phyloP scores from a whole-genome alignment of 2,329 filamentous ascomycete species.

The Orbilia blumenaviensis region DNA sequence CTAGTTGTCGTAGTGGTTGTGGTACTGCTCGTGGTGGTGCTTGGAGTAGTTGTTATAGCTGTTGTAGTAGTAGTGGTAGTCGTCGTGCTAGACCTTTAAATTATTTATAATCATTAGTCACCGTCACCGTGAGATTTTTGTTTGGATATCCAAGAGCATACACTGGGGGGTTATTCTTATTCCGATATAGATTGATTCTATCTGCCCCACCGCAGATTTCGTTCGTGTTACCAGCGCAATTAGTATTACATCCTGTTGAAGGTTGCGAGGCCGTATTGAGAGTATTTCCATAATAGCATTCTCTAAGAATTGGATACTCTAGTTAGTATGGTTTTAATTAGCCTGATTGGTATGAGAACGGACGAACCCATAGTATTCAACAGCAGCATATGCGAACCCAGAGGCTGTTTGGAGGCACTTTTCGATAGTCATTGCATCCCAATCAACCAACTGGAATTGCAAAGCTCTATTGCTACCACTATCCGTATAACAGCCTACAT shows the following conservation, averaged over 20 bases:
- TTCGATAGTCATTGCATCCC: conserved; percentile 24
- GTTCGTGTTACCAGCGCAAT: conserved; percentile 2
- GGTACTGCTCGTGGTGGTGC: background rate
- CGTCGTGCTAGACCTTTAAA: background rate
- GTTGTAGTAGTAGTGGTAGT: background rate
- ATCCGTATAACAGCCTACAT: conserved; percentile 11
- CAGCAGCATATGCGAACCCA: conserved; percentile 8
- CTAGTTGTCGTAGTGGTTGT: background rate
- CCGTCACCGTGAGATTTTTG: background rate
- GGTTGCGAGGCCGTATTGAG: background rate
- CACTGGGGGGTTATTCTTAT: background rate
- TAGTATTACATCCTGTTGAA: conserved; percentile 4
- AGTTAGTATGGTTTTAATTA: background rate
- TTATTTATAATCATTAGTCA: conserved; percentile 5
- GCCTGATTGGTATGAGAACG: background rate
- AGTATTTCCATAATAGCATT: conserved; percentile 22
- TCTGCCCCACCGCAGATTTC: conserved; percentile 15
- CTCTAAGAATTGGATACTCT: background rate
- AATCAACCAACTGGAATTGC: background rate
- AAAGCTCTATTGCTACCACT: background rate
- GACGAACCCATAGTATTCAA: conserved; percentile 14
- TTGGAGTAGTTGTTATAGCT: background rate
- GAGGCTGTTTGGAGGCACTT: background rate
- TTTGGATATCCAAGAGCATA: background rate
- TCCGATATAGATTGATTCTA: background rate